A percentile compares a stretch with the other conserved stretches of the same genome.
phyloP scores from a whole-genome alignment of 1,139 yeast species.

The Arxiozyma heterogenica region DNA sequence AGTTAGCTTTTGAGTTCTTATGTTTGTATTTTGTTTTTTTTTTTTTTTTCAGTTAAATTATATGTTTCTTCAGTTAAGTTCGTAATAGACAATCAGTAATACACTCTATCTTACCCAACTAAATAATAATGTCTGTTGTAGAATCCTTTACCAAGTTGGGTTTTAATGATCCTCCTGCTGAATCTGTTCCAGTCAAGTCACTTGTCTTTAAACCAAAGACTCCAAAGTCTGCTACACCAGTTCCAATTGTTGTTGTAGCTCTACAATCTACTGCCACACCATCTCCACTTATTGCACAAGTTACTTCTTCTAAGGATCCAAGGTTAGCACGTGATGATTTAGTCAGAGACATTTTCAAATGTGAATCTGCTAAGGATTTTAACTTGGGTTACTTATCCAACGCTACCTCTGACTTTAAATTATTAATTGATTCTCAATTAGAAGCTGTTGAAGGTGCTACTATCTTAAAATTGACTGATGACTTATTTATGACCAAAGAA shows the following conservation, averaged over 20 bases:
- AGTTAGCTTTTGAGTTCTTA: no score
- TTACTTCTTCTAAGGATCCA: conserved; percentile 73
- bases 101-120: not conserved
- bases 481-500: conserved; percentile 50
- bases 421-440: conserved; percentile 56
- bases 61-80: no score
- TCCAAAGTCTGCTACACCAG: conserved; percentile 71
- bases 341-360: conserved; percentile 55
- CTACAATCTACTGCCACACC: conserved; percentile 66
- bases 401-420: conserved; percentile 52
- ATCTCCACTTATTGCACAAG: conserved; percentile 50
- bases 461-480: conserved; percentile 47
- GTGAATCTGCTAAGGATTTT: conserved; percentile 52
- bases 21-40: no score
- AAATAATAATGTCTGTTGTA: conserved; percentile 43
- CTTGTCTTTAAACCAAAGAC: conserved; percentile 89
- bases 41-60: no score
- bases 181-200: conserved; percentile 49
- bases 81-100: no score
- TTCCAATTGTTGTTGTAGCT: conserved; percentile 77
- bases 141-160: conserved; percentile 53
- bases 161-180: conserved; percentile 38
- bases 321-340: conserved; percentile 79
- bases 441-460: conserved; percentile 32
- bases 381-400: conserved; percentile 50